A percentile compares a stretch with the other conserved stretches of the same genome.
Evolutionary conservation across 257 asterid genomes (phyloP).

Genomic region (Coffea eugenioides): DNA sequence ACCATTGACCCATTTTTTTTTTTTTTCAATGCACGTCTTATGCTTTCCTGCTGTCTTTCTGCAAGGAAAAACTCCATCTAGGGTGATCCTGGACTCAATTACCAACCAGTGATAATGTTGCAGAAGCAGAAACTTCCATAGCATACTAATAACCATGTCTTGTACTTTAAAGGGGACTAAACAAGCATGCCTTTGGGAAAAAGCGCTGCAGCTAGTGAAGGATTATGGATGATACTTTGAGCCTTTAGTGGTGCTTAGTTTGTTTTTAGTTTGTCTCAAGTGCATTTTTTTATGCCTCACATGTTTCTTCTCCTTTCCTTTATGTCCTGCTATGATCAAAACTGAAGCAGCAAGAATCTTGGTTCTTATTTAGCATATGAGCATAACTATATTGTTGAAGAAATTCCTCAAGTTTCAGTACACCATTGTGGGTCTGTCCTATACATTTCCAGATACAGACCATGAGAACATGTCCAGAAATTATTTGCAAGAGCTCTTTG

Average conservation of each 20-base stretch:
- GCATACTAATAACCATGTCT: background rate
- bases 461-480: constrained; percentile 61
- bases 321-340: background rate
- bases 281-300: background rate
- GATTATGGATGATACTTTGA: background rate
- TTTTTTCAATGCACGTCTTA: background rate
- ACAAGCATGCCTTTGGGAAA: background rate
- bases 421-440: constrained; percentile 31
- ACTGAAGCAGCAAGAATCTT: background rate
- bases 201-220: background rate
- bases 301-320: background rate
- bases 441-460: constrained; percentile 46
- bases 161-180: background rate
- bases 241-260: background rate
- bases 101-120: background rate
- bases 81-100: background rate
- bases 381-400: background rate
- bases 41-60: background rate
- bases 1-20: background rate
- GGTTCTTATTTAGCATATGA: background rate
- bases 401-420: background rate
- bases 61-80: background rate
- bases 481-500: constrained; percentile 85
- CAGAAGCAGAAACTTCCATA: background rate
- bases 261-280: background rate